Evolutionary conservation across 169 alveolate species (phyloP), one percentile per base, ranked within the genome.

Genomic region (Plasmodium gallinaceum): DNA sequence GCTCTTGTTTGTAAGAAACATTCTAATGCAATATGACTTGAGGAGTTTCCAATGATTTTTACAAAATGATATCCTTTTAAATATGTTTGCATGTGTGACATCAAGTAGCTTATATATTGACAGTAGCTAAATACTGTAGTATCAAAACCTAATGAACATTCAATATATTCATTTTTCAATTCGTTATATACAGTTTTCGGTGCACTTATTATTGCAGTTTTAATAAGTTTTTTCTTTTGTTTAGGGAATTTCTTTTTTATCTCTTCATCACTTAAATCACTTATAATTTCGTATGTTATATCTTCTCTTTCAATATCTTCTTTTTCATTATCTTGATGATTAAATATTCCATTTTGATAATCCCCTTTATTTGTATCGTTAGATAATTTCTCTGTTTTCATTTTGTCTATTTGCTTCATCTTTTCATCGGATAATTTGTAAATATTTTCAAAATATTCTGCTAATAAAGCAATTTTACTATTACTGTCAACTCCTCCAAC

Each of bases 131-230:
- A 95, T 46, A 98, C 95, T n/a, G 99, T 99, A n/a, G 99, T 97
- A 88, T 98, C 98, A 83, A 97, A 97, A 37, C 99, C 99, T 92
- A 98, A 97, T 42, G 98, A 95, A 32, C 97, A 97, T 75, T 98
- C 99, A 39, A 98, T 94, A 93, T 94, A 95, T 46, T 95, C 96
- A 74, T 95, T 95, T 90, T 96, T 97, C 86, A 98, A 88, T 93
- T 98, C 99, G 20, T 99, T 99, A 85, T 97, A 98, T 52, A 97
- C 97, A 6, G 99, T 97, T 94, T 97, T 98, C 2, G 99, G 99
- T 37, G 97, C 97, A 7, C 99, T 99, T 37, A 97, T 93, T 8
- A 98, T 98, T 78, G 86, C 65, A 60, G 96, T 88, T 65, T 92
- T 75, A 51, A 92, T 68, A 7, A 87, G 61, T 24, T 94, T 93